A percentile compares a stretch with the other conserved stretches of the same genome.
Evolutionary conservation across 148 eudicot genomes (phyloP).

Genomic region (Pouteria glomerata): DNA sequence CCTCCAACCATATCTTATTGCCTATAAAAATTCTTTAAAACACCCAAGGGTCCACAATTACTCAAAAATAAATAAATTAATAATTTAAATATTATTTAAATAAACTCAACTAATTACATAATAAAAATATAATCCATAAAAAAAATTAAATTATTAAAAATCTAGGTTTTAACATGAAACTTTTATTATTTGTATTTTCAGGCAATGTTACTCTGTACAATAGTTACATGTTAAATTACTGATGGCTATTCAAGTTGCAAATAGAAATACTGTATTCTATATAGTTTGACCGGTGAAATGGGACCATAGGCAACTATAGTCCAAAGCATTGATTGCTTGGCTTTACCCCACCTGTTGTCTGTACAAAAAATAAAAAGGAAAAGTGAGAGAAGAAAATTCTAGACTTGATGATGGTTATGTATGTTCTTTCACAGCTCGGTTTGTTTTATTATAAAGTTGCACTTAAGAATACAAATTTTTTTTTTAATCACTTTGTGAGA

Average conservation of each 20-base stretch:
- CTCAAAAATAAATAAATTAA: too few species aligned
- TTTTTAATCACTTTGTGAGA: neutral
- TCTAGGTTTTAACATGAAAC: too few species aligned
- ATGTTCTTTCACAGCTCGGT: neutral
- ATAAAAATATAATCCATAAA: too few species aligned
- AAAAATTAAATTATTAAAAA: too few species aligned
- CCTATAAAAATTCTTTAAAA: too few species aligned
- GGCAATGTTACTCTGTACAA: neutral
- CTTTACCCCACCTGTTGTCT: neutral
- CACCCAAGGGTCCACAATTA: too few species aligned
- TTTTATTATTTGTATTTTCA: neutral
- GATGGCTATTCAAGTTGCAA: neutral
- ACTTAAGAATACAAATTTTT: neutral
- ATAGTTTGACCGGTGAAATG: neutral
- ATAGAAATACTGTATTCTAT: neutral
- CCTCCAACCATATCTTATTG: too few species aligned
- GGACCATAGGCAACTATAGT: neutral
- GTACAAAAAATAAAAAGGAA: neutral
- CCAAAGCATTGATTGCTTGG: constrained; percentile 1
- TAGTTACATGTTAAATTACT: neutral
- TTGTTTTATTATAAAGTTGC: neutral
- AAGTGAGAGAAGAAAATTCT: too few species aligned
- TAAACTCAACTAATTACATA: too few species aligned
- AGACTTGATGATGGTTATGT: neutral
- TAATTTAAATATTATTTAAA: too few species aligned